A percentile compares a stretch with the other conserved stretches of the same genome.
Conservation (phyloP, 768 basidiomycete species). For the Polyporus arcularius region DNA sequence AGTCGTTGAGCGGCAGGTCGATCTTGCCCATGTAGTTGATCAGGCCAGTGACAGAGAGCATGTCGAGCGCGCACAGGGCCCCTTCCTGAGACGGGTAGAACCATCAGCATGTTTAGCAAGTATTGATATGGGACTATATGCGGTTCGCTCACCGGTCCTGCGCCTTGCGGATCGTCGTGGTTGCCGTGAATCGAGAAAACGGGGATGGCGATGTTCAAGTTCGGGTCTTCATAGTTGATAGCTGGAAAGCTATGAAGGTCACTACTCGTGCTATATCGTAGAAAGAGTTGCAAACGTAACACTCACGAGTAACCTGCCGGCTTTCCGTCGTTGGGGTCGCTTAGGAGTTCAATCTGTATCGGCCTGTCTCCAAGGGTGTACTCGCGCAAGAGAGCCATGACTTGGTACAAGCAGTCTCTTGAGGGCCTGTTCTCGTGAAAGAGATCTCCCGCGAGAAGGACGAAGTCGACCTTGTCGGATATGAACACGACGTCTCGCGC, state of each 20-base stretch:
- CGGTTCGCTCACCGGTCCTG: slow-evolving; percentile 68
- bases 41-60: slow-evolving; percentile 91
- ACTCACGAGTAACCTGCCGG: slow-evolving; percentile 81
- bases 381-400: slow-evolving; percentile 86
- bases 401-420: slow-evolving; percentile 85
- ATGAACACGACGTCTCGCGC: neutral
- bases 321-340: slow-evolving; percentile 90
- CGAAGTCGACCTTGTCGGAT: slow-evolving; percentile 82
- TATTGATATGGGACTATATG: neutral
- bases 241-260: slow-evolving; percentile 77
- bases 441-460: slow-evolving; percentile 92
- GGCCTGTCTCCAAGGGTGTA: slow-evolving; percentile 88
- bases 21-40: slow-evolving; percentile 98
- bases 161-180: slow-evolving; percentile 98
- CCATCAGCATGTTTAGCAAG: too few relatives aligned
- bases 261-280: slow-evolving; percentile 2
- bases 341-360: slow-evolving; percentile 87
- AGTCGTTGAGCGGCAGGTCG: slow-evolving; percentile 78
- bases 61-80: slow-evolving; percentile 91
- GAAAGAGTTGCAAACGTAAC: neutral
- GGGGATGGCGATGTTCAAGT: slow-evolving; percentile 93
- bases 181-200: slow-evolving; percentile 99
- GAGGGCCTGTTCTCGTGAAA: slow-evolving; percentile 98
- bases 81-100: slow-evolving; percentile 63
- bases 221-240: slow-evolving; percentile 95